phyloP scores from a whole-genome alignment of 192 early-diverging fungal genomes.

The Coemansia erecta region DNA sequence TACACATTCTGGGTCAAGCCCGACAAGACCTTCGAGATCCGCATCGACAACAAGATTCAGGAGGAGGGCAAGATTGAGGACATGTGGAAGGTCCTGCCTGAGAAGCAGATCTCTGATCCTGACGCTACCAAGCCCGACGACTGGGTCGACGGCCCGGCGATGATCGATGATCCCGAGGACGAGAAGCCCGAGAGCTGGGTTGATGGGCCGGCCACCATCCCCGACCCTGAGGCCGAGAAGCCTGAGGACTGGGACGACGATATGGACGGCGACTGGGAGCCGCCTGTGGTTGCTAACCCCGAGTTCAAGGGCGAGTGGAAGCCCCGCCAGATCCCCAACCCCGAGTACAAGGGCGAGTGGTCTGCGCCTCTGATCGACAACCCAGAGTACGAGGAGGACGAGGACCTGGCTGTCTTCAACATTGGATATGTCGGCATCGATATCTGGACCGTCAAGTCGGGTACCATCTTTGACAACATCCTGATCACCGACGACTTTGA shows the following conservation, averaged over 20 bases:
- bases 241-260: conserved; percentile 95
- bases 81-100: conserved; percentile 76
- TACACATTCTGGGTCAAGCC: conserved; percentile 86
- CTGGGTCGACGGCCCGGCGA: conserved; percentile 74
- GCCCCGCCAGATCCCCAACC: conserved; percentile 81
- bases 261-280: conserved; percentile 95
- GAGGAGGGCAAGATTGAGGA: conserved; percentile 77
- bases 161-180: conserved; percentile 71
- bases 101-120: conserved; percentile 78
- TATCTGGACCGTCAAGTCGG: conserved; percentile 94
- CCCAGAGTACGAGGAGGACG: conserved; percentile 89
- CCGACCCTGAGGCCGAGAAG: conserved; percentile 78
- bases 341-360: conserved; percentile 95
- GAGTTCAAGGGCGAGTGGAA: conserved; percentile 85
- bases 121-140: conserved; percentile 85
- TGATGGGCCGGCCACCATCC: conserved; percentile 72
- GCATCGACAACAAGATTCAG: conserved; percentile 73
- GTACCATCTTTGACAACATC: conserved; percentile 92
- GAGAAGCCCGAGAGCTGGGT: conserved; percentile 74
- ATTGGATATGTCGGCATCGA: conserved; percentile 88
- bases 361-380: conserved; percentile 82
- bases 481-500: conserved; percentile 79
- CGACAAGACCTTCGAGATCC: conserved; percentile 74
- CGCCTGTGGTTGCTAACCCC: conserved; percentile 84
- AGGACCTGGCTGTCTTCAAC: conserved; percentile 78